A percentile compares a stretch with the other conserved stretches of the same genome.
Conservation (phyloP, 2,329 filamentous ascomycete species). For the Iodosphaeria phyllophila region DNA sequence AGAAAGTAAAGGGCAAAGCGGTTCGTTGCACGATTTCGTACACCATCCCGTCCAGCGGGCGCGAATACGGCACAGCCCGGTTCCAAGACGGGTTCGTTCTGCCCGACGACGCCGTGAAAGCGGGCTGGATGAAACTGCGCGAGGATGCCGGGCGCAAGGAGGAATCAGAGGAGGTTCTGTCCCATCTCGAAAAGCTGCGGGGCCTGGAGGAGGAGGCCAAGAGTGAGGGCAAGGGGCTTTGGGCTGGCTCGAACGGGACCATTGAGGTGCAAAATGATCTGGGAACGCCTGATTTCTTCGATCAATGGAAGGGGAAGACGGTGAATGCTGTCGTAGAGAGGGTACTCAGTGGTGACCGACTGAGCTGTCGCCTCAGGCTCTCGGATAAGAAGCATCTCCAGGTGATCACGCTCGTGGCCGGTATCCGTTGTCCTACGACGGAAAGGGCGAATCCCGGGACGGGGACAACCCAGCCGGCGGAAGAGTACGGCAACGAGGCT, state of each 20-base stretch:
- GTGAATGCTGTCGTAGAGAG: conserved; percentile 79
- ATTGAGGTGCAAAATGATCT: conserved; percentile 73
- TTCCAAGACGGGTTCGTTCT: conserved; percentile 59
- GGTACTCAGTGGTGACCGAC: conserved; percentile 76
- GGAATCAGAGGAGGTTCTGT: conserved; percentile 55
- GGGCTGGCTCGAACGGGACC: conserved; percentile 44
- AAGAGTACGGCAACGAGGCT: conserved; percentile 80
- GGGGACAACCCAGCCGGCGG: conserved; percentile 64
- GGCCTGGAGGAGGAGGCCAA: conserved; percentile 62
- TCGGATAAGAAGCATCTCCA: conserved; percentile 73
- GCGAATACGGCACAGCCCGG: conserved; percentile 72
- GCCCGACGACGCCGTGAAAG: conserved; percentile 68
- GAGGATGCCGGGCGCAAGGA: conserved; percentile 90
- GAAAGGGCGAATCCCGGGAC: conserved; percentile 65
- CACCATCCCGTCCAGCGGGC: conserved; percentile 64
- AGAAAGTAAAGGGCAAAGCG: conserved; percentile 67
- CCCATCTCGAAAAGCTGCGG: conserved; percentile 61
- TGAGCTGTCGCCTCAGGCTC: conserved; percentile 67
- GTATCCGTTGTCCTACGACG: conserved; percentile 76
- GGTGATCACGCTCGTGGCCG: conserved; percentile 75
- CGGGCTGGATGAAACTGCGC: conserved; percentile 82
- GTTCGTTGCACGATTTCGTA: conserved; percentile 77
- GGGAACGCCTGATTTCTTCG: conserved; percentile 59
- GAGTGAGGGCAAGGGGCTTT: conserved; percentile 63
- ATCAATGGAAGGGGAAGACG: conserved; percentile 68